Percentiles rank a stretch among this genome's conserved stretches.
Evolutionary conservation across 768 basidiomycete genomes (phyloP).

Genomic region (Multifurca ochricompacta): DNA sequence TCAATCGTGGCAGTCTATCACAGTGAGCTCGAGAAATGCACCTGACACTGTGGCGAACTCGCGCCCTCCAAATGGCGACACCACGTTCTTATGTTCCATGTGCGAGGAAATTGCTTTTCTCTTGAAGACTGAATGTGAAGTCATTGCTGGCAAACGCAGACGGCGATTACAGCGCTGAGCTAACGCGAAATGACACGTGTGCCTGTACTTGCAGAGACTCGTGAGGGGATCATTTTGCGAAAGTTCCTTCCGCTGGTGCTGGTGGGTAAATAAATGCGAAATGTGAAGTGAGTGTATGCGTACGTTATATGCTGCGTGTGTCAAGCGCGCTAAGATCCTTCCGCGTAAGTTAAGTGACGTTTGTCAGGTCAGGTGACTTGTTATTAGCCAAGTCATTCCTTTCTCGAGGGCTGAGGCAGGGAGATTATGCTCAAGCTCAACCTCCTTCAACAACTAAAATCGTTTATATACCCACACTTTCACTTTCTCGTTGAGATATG

Average conservation of each 20-base stretch:
- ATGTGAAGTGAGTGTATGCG: too few species aligned
- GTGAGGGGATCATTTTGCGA: background rate
- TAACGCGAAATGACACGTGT: conserved; percentile 1
- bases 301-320: too few species aligned
- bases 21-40: background rate
- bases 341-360: too few species aligned
- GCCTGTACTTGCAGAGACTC: background rate
- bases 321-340: background rate
- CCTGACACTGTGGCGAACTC: conserved; percentile 4
- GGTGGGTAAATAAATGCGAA: too few species aligned
- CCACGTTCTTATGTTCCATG: background rate
- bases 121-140: background rate
- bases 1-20: background rate
- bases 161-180: background rate
- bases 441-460: too few species aligned
- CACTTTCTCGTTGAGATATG: background rate
- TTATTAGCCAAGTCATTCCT: too few species aligned
- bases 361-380: too few species aligned
- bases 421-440: too few species aligned
- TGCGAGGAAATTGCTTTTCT: background rate
- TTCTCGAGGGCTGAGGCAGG: too few species aligned
- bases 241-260: too few species aligned
- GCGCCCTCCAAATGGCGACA: background rate
- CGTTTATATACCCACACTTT: background rate
- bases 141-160: background rate